A percentile compares a stretch with the other conserved stretches of the same genome.
Conservation (phyloP, 257 asterid genomes). For the Leonotis leonurus region DNA sequence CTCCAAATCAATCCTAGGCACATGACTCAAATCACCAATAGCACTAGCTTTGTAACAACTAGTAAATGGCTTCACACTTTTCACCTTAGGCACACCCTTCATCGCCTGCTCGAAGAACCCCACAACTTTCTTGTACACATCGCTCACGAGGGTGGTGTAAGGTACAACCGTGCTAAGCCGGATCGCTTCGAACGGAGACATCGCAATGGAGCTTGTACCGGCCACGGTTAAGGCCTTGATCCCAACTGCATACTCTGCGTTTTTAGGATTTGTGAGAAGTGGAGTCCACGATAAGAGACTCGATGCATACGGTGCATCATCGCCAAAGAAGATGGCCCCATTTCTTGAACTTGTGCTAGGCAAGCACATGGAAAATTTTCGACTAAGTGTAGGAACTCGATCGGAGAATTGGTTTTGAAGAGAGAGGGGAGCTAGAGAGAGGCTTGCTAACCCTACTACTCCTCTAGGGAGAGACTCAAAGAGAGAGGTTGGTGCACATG, state of each 20-base stretch:
- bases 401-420: constrained; percentile 21
- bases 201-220: constrained; percentile 2
- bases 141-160: constrained; percentile 12
- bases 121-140: constrained; percentile 10
- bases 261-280: constrained; percentile 25
- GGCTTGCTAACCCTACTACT: constrained; percentile 27
- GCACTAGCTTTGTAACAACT: constrained; percentile 15
- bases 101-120: constrained; percentile 10
- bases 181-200: constrained; percentile 23
- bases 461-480: constrained; percentile 21
- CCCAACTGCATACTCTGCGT: constrained; percentile 17
- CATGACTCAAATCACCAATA: background rate
- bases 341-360: constrained; percentile 11
- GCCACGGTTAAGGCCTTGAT: constrained; percentile 25
- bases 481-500: constrained; percentile 25
- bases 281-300: constrained; percentile 28
- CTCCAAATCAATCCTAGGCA: constrained; percentile 28
- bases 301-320: constrained; percentile 16
- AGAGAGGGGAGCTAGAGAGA: constrained; percentile 31
- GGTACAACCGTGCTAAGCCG: constrained; percentile 21
- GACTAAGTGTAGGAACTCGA: constrained; percentile 1
- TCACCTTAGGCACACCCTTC: constrained; percentile 16
- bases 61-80: constrained; percentile 20
- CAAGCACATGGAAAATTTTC: constrained; percentile 26
- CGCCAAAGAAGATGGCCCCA: constrained; percentile 24